Evolutionary conservation across 2,329 filamentous ascomycete species (phyloP).

Genomic region (Ophiostoma ips): DNA sequence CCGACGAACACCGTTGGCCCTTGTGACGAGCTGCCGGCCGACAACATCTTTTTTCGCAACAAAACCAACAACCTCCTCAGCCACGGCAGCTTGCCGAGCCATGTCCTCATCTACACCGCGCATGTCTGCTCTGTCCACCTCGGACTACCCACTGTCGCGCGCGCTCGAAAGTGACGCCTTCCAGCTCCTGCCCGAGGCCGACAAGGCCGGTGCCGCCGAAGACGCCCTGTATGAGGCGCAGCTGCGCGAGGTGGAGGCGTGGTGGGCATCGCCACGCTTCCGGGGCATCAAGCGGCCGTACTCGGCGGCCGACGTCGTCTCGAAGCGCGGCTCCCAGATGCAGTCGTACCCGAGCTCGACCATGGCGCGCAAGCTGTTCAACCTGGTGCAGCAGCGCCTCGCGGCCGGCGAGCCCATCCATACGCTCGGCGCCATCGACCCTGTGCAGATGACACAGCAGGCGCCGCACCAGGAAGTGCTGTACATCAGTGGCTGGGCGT

Average conservation of each 20-base stretch:
- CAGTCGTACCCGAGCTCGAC: conserved; percentile 84
- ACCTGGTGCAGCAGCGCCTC: conserved; percentile 65
- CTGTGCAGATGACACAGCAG: conserved; percentile 99
- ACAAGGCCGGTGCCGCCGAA: conserved; percentile 69
- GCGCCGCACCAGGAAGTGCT: conserved; percentile 90
- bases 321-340: conserved; percentile 77
- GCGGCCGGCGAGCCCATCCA: conserved; percentile 78
- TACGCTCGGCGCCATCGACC: conserved; percentile 87
- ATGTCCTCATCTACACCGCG: conserved; percentile 29
- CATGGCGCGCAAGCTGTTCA: conserved; percentile 91
- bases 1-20: conserved; percentile 6
- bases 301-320: conserved; percentile 78
- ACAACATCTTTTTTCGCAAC: not conserved
- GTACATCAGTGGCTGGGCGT: conserved; percentile 95
- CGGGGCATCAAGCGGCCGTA: conserved; percentile 87
- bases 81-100: not conserved
- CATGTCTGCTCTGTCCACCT: conserved; percentile 27
- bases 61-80: not conserved
- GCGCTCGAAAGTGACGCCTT: conserved; percentile 60
- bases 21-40: not conserved
- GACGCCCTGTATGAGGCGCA: conserved; percentile 76
- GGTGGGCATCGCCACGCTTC: conserved; percentile 80
- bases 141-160: conserved; percentile 47
- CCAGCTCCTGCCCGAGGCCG: conserved; percentile 64
- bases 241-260: conserved; percentile 70